Percentiles rank a stretch among this genome's conserved stretches.
phyloP scores from a whole-genome alignment of 805 yeast species.

The Ogataea dorogensis region DNA sequence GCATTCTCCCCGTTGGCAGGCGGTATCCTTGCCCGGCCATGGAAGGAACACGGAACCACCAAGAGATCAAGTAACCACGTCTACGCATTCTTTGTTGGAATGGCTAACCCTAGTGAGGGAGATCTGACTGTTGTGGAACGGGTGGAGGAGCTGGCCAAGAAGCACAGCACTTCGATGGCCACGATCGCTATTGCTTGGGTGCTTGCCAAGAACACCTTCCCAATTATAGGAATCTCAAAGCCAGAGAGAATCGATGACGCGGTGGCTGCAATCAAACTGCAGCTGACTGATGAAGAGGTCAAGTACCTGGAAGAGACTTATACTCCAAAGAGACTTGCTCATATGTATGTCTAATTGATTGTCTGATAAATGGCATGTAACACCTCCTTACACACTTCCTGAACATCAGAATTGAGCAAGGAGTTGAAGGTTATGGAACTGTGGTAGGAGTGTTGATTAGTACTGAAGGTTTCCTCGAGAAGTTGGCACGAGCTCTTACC shows the following conservation, averaged over 20 bases:
- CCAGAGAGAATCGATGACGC: constrained; percentile 52
- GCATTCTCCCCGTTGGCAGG: constrained; percentile 56
- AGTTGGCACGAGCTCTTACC: too few relatives aligned
- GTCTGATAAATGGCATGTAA: too few relatives aligned
- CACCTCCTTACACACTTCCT: too few relatives aligned
- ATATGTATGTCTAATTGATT: constrained; percentile 1
- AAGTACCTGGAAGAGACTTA: constrained; percentile 39
- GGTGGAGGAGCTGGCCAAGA: constrained; percentile 54
- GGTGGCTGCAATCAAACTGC: constrained; percentile 39
- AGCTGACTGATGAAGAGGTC: constrained; percentile 38
- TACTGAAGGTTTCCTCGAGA: too few relatives aligned
- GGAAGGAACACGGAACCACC: constrained; percentile 5
- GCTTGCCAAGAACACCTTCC: constrained; percentile 46
- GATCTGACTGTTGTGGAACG: constrained; percentile 42
- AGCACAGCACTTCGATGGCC: constrained; percentile 51
- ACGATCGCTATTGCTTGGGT: constrained; percentile 56
- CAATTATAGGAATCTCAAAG: constrained; percentile 57
- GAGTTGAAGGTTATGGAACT: too few relatives aligned
- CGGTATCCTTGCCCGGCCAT: constrained; percentile 54
- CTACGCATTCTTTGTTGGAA: constrained; percentile 8
- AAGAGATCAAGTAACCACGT: constrained; percentile 4
- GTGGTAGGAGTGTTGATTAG: too few relatives aligned
- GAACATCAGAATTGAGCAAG: too few relatives aligned
- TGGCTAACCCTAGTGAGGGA: constrained; percentile 20
- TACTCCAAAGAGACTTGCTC: constrained; percentile 7